phyloP scores from a whole-genome alignment of 2,329 filamentous ascomycete species.

The Grosmannia penicillata region DNA sequence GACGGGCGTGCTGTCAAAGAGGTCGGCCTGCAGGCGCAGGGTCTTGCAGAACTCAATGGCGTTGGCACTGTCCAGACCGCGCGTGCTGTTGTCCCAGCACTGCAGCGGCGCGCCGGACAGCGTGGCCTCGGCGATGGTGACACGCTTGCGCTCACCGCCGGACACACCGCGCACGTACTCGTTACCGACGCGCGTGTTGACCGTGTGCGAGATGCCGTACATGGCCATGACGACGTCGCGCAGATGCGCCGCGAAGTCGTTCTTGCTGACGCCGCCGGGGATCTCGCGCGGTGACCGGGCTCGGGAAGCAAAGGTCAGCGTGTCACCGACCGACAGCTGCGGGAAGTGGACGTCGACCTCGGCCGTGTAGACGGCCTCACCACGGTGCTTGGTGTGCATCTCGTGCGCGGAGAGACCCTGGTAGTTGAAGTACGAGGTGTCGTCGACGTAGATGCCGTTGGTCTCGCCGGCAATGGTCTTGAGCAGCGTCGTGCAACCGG shows the following conservation, averaged over 20 bases:
- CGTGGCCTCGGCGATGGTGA: slow-evolving; percentile 46
- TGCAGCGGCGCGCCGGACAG: slow-evolving; percentile 44
- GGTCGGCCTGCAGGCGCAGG: slow-evolving; percentile 50
- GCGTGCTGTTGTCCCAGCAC: slow-evolving; percentile 58
- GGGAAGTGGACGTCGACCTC: slow-evolving; percentile 76
- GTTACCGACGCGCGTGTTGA: slow-evolving; percentile 63
- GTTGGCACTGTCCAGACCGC: slow-evolving; percentile 61
- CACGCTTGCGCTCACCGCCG: slow-evolving; percentile 58
- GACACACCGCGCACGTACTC: slow-evolving; percentile 62
- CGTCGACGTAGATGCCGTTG: slow-evolving; percentile 61
- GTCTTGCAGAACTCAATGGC: slow-evolving; percentile 63
- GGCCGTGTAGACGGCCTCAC: slow-evolving; percentile 76
- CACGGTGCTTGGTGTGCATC: slow-evolving; percentile 66
- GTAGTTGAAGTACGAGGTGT: slow-evolving; percentile 65
- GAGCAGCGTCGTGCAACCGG: slow-evolving; percentile 72
- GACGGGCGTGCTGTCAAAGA: slow-evolving; percentile 48
- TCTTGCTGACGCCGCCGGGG: slow-evolving; percentile 39
- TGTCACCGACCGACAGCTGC: slow-evolving; percentile 62
- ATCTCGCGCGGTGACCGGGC: slow-evolving; percentile 50
- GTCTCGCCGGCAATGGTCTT: slow-evolving; percentile 77
- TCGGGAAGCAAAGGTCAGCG: slow-evolving; percentile 60
- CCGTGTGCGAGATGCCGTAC: slow-evolving; percentile 58
- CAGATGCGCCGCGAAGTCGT: slow-evolving; percentile 26
- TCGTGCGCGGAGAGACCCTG: slow-evolving; percentile 57
- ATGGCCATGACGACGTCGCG: slow-evolving; percentile 63